Conservation (phyloP, 768 basidiomycete species). For the Boletus rufocinnamomeus region DNA sequence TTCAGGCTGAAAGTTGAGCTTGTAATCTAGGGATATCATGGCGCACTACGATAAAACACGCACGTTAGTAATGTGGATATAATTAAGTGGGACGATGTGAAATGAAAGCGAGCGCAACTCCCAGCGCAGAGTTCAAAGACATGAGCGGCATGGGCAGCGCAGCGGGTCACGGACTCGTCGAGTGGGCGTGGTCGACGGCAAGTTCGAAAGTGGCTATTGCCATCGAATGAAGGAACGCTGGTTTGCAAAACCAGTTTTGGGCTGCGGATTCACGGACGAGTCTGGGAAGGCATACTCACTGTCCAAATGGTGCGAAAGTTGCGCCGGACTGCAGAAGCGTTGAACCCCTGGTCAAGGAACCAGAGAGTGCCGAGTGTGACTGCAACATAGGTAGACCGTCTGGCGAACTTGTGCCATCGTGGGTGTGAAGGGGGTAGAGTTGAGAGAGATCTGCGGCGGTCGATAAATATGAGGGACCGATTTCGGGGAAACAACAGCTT, state of each 20-base stretch:
- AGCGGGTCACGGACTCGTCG: background rate
- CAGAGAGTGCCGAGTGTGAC: conserved; percentile 37
- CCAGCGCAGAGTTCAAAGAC: background rate
- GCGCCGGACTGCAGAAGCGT: conserved; percentile 49
- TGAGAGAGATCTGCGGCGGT: conserved; percentile 5
- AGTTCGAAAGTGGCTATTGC: background rate
- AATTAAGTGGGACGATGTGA: background rate
- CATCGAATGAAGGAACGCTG: background rate
- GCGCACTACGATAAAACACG: conserved; percentile 50
- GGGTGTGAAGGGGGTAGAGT: background rate
- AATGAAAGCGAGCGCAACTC: background rate
- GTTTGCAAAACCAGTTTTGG: background rate
- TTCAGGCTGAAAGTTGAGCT: conserved; percentile 78
- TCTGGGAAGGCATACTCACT: conserved; percentile 35
- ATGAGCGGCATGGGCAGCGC: background rate
- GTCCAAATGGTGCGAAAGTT: conserved; percentile 52
- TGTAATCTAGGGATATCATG: conserved; percentile 78
- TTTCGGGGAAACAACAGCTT: background rate
- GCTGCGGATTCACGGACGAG: background rate
- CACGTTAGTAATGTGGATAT: conserved; percentile 4
- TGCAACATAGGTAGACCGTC: conserved; percentile 28
- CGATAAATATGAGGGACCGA: background rate
- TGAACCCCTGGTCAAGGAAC: conserved; percentile 43
- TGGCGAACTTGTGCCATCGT: conserved; percentile 20
- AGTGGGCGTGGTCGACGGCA: background rate